Evolutionary conservation across 345 rosid species (phyloP).

Genomic region (Viola odorata): DNA sequence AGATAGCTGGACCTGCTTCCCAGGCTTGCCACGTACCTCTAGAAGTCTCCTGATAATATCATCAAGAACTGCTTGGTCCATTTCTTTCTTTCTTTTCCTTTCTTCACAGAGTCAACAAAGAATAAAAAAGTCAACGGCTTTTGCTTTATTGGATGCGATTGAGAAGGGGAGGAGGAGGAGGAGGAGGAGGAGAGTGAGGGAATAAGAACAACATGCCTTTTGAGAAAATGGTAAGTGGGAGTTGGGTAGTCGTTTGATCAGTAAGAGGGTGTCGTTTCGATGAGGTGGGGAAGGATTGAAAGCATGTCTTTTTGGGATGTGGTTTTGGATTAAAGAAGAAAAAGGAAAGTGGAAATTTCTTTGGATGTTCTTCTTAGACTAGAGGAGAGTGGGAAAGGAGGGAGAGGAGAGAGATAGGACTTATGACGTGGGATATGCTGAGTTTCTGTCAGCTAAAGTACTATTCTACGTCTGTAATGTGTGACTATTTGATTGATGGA

Average conservation of each 20-base stretch:
- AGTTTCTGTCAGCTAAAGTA: too few species aligned
- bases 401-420: background rate
- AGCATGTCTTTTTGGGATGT: background rate
- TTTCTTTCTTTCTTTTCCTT: background rate
- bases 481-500: too few species aligned
- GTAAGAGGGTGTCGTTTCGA: conserved; percentile 11
- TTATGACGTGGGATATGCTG: too few species aligned
- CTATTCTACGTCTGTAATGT: too few species aligned
- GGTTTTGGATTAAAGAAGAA: background rate
- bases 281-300: background rate
- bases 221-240: background rate
- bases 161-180: conserved; percentile 1
- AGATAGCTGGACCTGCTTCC: conserved; percentile 70
- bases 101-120: background rate
- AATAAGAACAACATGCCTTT: background rate
- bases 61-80: conserved; percentile 56
- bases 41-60: conserved; percentile 58
- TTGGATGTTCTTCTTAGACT: background rate
- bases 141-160: background rate
- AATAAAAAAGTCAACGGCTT: conserved; percentile 9
- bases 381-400: background rate
- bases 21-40: conserved; percentile 56
- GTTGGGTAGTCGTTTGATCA: conserved; percentile 8
- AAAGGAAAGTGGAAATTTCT: background rate
- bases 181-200: background rate